These are phyloP conservation scores for Malus hybrid DNA, from an alignment of 331 rosid genomes.

Conservation along the genomic window DNA sequence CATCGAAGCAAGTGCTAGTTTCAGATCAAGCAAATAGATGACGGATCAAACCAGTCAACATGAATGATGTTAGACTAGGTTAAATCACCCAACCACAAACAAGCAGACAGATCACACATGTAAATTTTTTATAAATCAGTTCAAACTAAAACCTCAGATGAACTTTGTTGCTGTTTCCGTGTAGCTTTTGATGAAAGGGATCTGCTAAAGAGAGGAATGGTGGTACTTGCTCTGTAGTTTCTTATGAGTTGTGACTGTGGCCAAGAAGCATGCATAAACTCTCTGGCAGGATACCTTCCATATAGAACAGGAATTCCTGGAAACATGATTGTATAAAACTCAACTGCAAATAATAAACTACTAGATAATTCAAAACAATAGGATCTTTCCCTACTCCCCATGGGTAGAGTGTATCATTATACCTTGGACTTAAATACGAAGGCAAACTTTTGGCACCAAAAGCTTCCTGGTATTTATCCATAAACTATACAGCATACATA, in stretches of 20 bases:
- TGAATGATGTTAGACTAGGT: background rate
- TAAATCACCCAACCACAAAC: background rate
- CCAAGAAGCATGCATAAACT: slow-evolving; percentile 1
- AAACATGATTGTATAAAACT: background rate
- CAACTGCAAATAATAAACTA: background rate
- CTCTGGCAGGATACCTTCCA: slow-evolving; percentile 19
- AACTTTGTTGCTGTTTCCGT: slow-evolving; percentile 20
- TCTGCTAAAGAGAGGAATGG: slow-evolving; percentile 27
- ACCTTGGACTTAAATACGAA: background rate
- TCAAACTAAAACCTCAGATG: slow-evolving; percentile 30
- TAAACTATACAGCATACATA: background rate
- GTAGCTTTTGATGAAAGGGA: slow-evolving; percentile 66
- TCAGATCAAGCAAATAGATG: background rate
- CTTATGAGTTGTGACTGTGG: slow-evolving; percentile 21
- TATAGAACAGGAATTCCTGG: slow-evolving; percentile 26
- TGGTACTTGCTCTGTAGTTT: slow-evolving; percentile 22
- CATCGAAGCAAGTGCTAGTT: background rate
- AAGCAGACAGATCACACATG: background rate
- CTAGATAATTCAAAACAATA: background rate
- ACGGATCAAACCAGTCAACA: background rate
- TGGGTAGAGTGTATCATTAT: background rate
- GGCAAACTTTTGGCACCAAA: background rate
- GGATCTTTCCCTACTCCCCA: background rate
- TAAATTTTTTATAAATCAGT: background rate
- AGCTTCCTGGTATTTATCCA: background rate